phyloP scores from a whole-genome alignment of 768 basidiomycete genomes.

The Infundibulicybe gibba region DNA sequence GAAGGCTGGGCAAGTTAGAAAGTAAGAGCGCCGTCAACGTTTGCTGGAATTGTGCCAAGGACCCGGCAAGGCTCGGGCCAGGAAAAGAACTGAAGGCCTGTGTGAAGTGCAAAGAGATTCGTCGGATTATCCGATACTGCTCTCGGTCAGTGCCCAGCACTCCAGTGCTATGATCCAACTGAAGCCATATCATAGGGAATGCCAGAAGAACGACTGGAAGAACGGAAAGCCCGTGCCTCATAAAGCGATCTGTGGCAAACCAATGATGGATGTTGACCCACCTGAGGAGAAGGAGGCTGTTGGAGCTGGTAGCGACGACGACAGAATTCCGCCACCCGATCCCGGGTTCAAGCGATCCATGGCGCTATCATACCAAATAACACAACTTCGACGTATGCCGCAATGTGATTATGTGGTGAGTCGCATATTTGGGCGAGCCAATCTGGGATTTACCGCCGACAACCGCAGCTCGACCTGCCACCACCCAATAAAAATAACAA shows the following conservation, averaged over 20 bases:
- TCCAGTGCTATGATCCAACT: neutral
- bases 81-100: conserved; percentile 7
- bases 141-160: conserved; percentile 1
- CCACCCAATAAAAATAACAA: no score
- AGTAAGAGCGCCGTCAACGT: no score
- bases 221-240: conserved; percentile 9
- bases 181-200: conserved; percentile 9
- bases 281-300: neutral
- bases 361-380: conserved; percentile 2
- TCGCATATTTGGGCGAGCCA: neutral
- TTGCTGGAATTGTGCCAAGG: conserved; percentile 6
- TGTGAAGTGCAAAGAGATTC: conserved; percentile 1
- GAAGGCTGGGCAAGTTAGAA: no score
- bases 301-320: neutral
- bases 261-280: neutral
- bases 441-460: no score
- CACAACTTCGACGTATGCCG: neutral
- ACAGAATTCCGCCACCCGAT: conserved; percentile 1
- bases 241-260: conserved; percentile 14
- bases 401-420: conserved; percentile 4
- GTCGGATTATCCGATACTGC: conserved; percentile 5
- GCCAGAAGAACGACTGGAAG: conserved; percentile 19
- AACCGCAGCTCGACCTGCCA: no score
- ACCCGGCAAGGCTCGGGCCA: neutral
- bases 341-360: neutral